Evolutionary conservation across 495 filamentous ascomycete species (phyloP).

Genomic region (Tuber microsphaerosporum): DNA sequence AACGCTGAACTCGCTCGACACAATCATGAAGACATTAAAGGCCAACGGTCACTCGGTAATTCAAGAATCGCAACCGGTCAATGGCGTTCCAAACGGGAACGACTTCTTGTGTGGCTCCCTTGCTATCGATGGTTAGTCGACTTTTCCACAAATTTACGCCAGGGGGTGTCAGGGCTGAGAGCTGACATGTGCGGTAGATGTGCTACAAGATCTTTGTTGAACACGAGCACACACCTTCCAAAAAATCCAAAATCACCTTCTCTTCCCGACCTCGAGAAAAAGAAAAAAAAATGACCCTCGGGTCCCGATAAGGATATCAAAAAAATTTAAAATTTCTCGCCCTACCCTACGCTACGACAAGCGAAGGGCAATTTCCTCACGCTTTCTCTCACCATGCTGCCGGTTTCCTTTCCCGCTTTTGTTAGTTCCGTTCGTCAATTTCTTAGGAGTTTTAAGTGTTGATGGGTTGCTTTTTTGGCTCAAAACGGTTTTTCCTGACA

Average conservation of each 20-base stretch:
- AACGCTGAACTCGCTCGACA: slow-evolving; percentile 30
- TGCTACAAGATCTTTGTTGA: slow-evolving; percentile 30
- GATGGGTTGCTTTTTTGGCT: background rate
- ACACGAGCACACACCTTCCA: background rate
- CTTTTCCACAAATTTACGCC: background rate
- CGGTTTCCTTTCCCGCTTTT: background rate
- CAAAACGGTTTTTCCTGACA: background rate
- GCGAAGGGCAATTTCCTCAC: background rate
- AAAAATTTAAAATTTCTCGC: background rate
- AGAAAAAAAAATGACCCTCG: background rate
- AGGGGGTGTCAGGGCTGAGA: slow-evolving; percentile 5
- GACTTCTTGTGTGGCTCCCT: slow-evolving; percentile 31
- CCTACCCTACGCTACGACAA: background rate
- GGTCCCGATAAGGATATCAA: background rate
- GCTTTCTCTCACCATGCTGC: background rate
- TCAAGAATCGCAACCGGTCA: slow-evolving; percentile 27
- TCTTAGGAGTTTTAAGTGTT: slow-evolving; percentile 1
- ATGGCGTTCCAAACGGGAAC: slow-evolving; percentile 9
- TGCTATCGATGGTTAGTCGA: slow-evolving; percentile 28
- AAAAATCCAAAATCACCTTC: background rate
- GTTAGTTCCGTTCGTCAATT: background rate
- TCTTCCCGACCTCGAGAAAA: background rate
- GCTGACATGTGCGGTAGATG: slow-evolving; percentile 24
- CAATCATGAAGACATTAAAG: slow-evolving; percentile 31
- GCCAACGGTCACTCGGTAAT: slow-evolving; percentile 31